A percentile compares a stretch with the other conserved stretches of the same genome.
Conservation (phyloP, 2,329 filamentous ascomycete genomes). For the Trichoderma breve region DNA sequence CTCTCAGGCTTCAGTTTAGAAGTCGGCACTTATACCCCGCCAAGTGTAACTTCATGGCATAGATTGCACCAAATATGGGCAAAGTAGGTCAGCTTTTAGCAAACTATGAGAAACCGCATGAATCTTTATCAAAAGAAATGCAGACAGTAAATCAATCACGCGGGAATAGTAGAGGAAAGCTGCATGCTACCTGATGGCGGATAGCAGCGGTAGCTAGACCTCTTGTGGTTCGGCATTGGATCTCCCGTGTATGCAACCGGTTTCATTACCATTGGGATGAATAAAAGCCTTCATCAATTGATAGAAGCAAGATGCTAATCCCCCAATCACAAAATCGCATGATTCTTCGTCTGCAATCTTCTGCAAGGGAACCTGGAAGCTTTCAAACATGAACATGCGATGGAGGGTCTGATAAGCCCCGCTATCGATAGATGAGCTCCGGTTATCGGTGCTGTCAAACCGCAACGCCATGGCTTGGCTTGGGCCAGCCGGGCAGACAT, state of each 20-base stretch:
- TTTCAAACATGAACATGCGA: background rate
- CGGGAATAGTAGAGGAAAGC: background rate
- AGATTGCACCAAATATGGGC: background rate
- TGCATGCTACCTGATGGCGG: background rate
- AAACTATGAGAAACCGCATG: no score
- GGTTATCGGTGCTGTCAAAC: conserved; percentile 7
- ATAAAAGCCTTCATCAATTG: background rate
- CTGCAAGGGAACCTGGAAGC: background rate
- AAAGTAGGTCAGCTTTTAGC: background rate
- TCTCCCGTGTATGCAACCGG: background rate
- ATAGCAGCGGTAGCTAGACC: background rate
- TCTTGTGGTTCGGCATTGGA: background rate
- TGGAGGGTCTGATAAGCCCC: background rate
- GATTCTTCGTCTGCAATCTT: background rate
- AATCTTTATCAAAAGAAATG: background rate
- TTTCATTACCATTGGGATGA: background rate
- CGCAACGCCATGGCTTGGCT: background rate
- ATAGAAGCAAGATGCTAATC: background rate
- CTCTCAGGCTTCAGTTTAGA: background rate
- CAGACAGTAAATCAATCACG: background rate
- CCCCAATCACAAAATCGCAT: background rate
- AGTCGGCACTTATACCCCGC: background rate
- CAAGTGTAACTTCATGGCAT: background rate
- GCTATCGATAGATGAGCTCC: background rate
- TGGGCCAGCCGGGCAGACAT: background rate